Evolutionary conservation across 2,329 filamentous ascomycete species (phyloP), one percentile per base, ranked within the genome.

Genomic region (Plectosphaerella sp.): DNA sequence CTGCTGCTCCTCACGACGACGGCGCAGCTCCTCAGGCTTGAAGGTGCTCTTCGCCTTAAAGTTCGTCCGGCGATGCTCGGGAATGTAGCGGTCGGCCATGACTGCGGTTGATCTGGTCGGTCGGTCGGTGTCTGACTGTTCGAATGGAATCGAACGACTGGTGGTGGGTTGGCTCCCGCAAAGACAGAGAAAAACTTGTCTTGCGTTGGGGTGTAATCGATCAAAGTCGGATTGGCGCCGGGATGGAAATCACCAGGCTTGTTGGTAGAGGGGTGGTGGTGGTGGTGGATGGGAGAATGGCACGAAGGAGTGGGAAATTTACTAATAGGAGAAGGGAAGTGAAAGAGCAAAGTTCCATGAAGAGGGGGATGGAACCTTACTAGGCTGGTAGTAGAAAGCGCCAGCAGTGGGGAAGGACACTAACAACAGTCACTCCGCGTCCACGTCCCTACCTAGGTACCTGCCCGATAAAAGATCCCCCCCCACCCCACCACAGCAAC

Each of bases 11-110:
- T 99, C 94, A 70, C 94, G 94, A 70, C 94, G 94, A 67, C 94
- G 92, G 71, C 94, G 91, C 61, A 99, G 87, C 79, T 99, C 94
- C 72, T 99, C 94, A 65, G 93, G 93, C 85, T 97, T 97, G 83
- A 99, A 97, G 67, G 91, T 91, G 76, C 90, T 93, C 84, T 97
- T 97, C 52, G 94, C 94, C 88, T 99, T 99, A 87, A 96, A 99
- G 79, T 96, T 92, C 61, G 91, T 97, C 70, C 94, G 92, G 73
- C 94, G 91, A 81, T 99, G 94, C 80, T 99, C 94, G 72, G 94
- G 94, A 68, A 99, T 99, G 80, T 97, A 99, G 68, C 94, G 90
- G 74, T 99, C 94, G 73, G 94, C 89, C 94, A 99, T 99, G 77
- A 65, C 86, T 72, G 70, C 70, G 68, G 28, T 48, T 37, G 46